Evolutionary conservation across 164 flowering plant genomes (phyloP).

Genomic region (Warburgia ugandensis): DNA sequence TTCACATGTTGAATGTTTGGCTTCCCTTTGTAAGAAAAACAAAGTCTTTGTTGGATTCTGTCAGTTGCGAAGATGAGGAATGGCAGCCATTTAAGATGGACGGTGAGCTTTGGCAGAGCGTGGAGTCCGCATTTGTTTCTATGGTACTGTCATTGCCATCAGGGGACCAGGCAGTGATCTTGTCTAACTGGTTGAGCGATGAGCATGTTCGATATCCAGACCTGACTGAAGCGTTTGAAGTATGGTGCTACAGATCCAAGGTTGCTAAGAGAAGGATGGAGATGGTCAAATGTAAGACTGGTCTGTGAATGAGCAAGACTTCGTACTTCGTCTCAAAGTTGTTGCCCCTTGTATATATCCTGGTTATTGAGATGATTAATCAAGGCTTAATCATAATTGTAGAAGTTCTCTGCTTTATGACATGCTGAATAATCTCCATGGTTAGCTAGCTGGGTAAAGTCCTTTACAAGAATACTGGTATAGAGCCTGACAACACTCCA

Average conservation of each 20-base stretch:
- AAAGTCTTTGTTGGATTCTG: conserved; percentile 48
- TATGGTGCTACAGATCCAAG: conserved; percentile 91
- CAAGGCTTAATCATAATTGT: too few relatives aligned
- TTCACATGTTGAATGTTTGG: conserved; percentile 64
- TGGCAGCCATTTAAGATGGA: conserved; percentile 32
- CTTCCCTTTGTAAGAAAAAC: conserved; percentile 70
- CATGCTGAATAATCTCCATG: too few relatives aligned
- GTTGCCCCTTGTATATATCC: too few relatives aligned
- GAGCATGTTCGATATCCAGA: conserved; percentile 67
- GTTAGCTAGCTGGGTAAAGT: too few relatives aligned
- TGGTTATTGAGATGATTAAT: too few relatives aligned
- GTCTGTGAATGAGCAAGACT: not conserved
- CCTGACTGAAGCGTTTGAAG: conserved; percentile 90
- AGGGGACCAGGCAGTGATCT: conserved; percentile 64
- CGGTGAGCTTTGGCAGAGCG: conserved; percentile 63
- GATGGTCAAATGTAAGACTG: conserved; percentile 5
- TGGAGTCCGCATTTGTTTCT: conserved; percentile 76
- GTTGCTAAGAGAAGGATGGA: conserved; percentile 70
- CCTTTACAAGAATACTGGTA: too few relatives aligned
- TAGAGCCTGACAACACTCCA: too few relatives aligned
- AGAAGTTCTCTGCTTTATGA: too few relatives aligned
- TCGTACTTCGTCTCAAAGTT: too few relatives aligned
- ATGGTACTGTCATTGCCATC: conserved; percentile 79
- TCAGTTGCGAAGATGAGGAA: conserved; percentile 27
- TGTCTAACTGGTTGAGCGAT: conserved; percentile 70